Evolutionary conservation across 1,139 yeast species (phyloP).

Genomic region (Magnusiomyces starmeri): DNA sequence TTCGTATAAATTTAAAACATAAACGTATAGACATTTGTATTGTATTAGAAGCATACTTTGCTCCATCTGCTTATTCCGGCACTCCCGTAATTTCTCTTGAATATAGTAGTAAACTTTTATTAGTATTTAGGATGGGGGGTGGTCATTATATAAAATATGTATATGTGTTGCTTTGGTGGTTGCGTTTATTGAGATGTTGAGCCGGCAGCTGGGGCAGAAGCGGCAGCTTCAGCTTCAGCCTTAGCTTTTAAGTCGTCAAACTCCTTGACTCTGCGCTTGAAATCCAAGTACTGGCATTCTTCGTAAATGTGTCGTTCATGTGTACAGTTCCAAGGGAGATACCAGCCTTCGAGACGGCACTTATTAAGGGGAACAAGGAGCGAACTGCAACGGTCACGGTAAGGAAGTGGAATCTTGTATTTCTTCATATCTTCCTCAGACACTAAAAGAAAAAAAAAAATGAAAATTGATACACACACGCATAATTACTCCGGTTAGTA

Average conservation of each 20-base stretch:
- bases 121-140: too few species aligned
- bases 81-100: too few species aligned
- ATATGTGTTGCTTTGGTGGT: too few species aligned
- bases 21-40: too few species aligned
- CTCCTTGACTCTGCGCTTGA: conserved; percentile 73
- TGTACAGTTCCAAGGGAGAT: conserved; percentile 63
- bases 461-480: not conserved
- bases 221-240: conserved; percentile 16
- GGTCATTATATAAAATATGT: too few species aligned
- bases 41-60: too few species aligned
- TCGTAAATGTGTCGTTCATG: conserved; percentile 81
- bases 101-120: too few species aligned
- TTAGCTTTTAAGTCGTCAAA: conserved; percentile 49
- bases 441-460: conserved; percentile 36
- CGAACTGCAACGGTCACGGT: conserved; percentile 83
- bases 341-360: conserved; percentile 49
- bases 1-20: too few species aligned
- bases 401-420: conserved; percentile 69
- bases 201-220: too few species aligned
- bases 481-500: too few species aligned
- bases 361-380: conserved; percentile 59
- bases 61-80: too few species aligned
- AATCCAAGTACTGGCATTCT: conserved; percentile 78
- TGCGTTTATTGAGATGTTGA: too few species aligned
- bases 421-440: conserved; percentile 81